Evolutionary conservation across 345 rosid species (phyloP), one percentile per base, ranked within the genome.

Genomic region (Cardiospermum halicacabum): DNA sequence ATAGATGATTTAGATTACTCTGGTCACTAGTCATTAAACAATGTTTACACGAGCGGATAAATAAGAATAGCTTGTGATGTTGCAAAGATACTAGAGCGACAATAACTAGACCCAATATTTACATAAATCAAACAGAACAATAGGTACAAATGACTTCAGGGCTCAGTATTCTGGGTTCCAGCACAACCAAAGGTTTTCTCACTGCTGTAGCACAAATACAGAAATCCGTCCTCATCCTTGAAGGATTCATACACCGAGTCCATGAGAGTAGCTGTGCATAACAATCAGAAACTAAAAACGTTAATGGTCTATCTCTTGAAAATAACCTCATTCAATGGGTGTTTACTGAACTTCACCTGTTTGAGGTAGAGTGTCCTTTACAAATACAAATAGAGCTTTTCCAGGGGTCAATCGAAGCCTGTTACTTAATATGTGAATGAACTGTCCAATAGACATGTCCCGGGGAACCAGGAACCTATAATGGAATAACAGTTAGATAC

Each of bases 381-480:
- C 88, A 54, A 93, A 89, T 50, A 93, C 87, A 66, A 93, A 86
- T 25, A 85, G 84, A 45, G 92, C 91, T 74, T 81, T 85, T 42
- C 92, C 92, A 1, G 89, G 91, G 51, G 80, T 56, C 64, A 88
- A 69, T 0, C 68, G 85, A 63, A 89, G 87, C 69, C 98, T 83
- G 56, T 54, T 60, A 74, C 96, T 81, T 65, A 89, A 70, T 5
- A 92, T 69, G 78, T 88, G 86, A 51, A 86, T 86, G 75, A 86
- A 93, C 53, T 93, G 97, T 11, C 98, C 98, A 13, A 89, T 84
- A 0, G 96, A 83, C 94, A 86, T 89, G 70, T 89, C 96, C 60
- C 96, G 74, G 50, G 96, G 96, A 78, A 89, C 92, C 79, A 89
- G 80, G 74, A 77, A 90, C 74, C 96, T 92, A 64, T 31, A 42